Base-by-base conservation (phyloP, 2,329 filamentous ascomycete genomes). In the Westerdykella sp. region DNA sequence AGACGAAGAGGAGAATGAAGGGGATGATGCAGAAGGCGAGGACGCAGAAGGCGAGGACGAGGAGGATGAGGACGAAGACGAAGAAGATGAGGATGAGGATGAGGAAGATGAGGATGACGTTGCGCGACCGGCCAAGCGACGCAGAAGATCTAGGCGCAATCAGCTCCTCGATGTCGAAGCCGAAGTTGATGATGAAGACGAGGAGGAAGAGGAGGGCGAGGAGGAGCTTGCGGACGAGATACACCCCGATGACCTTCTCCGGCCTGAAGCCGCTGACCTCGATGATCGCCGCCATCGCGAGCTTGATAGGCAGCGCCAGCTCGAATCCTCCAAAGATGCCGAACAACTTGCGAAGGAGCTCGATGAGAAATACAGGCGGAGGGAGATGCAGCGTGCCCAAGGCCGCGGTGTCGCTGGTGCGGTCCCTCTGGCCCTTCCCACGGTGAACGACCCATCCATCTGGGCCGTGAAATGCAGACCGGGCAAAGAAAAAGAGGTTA, bases 101-200 rank as follows among this genome's bases (percentile, higher is more conserved):
- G 72, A 76, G 0, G 73, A 72, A 15, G 74, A 62, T 39, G 60
- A 63, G 23, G 63, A 63, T 30, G 57, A 58, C 16, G 39, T 45
- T 15, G 41, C 76, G 45, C 80, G 87, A 60, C 86, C 87, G 44
- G 80, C 85, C 57, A 97, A 97, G 69, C 85, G 90, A 45, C 71
- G 76, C 61, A 84, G 83, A 66, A 81, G 80, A 65, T 81, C 85
- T 52, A 78, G 79, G 51, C 81, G 87, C 50, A 87, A 87, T 56
- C 83, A 85, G 60, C 96, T 96, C 80, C 83, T 98, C 71, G 93
- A 98, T 81, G 87, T 91, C 60, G 93, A 98, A 75, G 93, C 93
- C 66, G 93, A 96, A 71, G 93, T 98, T 55, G 93, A 97, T 62
- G 88, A 94, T 40, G 91, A 96, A 40, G 62, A 66, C 55, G 88